A percentile compares a stretch with the other conserved stretches of the same genome.
Evolutionary conservation across 2,329 filamentous ascomycete genomes (phyloP).

Genomic region (Fusarium cyanostomum): DNA sequence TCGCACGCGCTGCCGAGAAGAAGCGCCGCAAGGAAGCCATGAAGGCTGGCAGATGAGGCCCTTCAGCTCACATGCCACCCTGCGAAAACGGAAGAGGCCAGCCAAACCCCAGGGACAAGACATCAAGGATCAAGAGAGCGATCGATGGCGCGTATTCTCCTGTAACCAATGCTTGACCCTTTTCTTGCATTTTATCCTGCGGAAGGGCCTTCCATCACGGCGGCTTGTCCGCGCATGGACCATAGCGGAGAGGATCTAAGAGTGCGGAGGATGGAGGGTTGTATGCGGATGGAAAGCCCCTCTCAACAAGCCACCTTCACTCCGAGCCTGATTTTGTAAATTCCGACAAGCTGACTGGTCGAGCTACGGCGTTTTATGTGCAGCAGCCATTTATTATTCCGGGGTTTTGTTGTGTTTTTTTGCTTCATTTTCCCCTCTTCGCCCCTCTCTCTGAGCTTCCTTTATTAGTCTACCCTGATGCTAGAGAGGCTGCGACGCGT

Average conservation of each 20-base stretch:
- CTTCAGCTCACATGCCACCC: conserved; percentile 11
- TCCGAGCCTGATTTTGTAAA: conserved; percentile 7
- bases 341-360: conserved; percentile 21
- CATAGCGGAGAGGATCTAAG: conserved; percentile 12
- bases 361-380: conserved; percentile 29
- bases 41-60: conserved; percentile 56
- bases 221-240: conserved; percentile 15
- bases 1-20: conserved; percentile 67
- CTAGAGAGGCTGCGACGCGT: conserved; percentile 25
- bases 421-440: neutral
- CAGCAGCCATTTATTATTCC: conserved; percentile 31
- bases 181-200: conserved; percentile 2
- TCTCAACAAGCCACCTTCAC: conserved; percentile 6
- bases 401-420: conserved; percentile 19
- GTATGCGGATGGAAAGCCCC: conserved; percentile 6
- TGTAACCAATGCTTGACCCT: conserved; percentile 25
- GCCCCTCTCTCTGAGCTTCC: conserved; percentile 12
- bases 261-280: conserved; percentile 9
- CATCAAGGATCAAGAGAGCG: conserved; percentile 12
- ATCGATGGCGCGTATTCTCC: conserved; percentile 17
- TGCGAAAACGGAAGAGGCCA: conserved; percentile 16
- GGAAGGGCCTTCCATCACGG: conserved; percentile 22
- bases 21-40: conserved; percentile 67
- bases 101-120: neutral
- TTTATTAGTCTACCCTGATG: conserved; percentile 13